Evolutionary conservation across 148 eudicot genomes (phyloP).

Genomic region (Nepenthes gracilis): DNA sequence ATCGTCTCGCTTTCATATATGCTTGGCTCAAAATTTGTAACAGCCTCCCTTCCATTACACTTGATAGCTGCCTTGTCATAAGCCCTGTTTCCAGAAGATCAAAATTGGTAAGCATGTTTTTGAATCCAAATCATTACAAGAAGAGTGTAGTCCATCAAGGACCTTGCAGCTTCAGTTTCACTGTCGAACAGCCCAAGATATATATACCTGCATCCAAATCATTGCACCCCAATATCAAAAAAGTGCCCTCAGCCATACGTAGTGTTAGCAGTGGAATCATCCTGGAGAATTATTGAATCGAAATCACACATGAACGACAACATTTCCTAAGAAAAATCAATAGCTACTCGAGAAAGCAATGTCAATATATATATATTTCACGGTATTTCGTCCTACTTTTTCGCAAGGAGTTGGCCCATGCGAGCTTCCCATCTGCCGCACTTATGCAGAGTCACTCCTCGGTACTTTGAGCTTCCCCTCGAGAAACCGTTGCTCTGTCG

Average conservation of each 20-base stretch:
- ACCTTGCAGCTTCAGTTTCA: conserved; percentile 89
- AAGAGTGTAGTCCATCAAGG: conserved; percentile 19
- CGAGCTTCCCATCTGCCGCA: conserved; percentile 93
- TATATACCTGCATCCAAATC: conserved; percentile 57
- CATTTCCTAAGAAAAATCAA: no score
- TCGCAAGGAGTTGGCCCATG: conserved; percentile 78
- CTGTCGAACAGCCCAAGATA: conserved; percentile 84
- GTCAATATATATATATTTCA: neutral
- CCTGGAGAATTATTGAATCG: neutral
- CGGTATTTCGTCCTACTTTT: conserved; percentile 35
- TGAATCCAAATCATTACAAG: neutral
- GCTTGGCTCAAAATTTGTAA: conserved; percentile 63
- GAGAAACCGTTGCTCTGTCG: conserved; percentile 81
- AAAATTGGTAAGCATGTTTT: conserved; percentile 6
- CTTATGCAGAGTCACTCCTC: conserved; percentile 82
- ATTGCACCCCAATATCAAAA: conserved; percentile 6
- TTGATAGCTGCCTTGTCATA: conserved; percentile 77
- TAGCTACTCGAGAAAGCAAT: neutral
- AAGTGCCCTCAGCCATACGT: conserved; percentile 36
- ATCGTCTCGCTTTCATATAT: conserved; percentile 34
- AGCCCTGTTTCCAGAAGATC: conserved; percentile 44
- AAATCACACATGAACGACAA: conserved; percentile 1
- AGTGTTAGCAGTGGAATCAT: neutral
- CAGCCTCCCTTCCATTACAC: conserved; percentile 60
- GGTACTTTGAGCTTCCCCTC: conserved; percentile 70